A percentile compares a stretch with the other conserved stretches of the same genome.
phyloP scores from a whole-genome alignment of 768 basidiomycete genomes.

The Boletales sp. region DNA sequence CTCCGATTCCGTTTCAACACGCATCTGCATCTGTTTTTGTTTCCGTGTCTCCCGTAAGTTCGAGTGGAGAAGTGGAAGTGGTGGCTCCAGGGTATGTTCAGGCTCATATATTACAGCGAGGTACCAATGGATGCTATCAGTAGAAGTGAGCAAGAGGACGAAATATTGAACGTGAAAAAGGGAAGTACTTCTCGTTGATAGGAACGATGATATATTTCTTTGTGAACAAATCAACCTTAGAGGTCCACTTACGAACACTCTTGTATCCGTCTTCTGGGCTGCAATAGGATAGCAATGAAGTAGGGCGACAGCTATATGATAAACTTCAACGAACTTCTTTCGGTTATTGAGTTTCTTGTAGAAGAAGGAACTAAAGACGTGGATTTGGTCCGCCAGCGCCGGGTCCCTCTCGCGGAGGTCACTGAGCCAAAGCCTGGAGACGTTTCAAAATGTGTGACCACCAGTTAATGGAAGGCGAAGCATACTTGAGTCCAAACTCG shows the following conservation, averaged over 20 bases:
- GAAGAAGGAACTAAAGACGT: conserved; percentile 97
- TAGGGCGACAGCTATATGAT: not conserved
- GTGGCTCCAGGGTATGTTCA: conserved; percentile 50
- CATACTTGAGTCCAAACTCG: conserved; percentile 92
- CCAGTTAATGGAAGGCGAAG: conserved; percentile 1
- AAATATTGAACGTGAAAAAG: not conserved
- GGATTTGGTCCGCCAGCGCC: conserved; percentile 65
- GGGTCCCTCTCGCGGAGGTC: conserved; percentile 54
- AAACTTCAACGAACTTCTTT: conserved; percentile 45
- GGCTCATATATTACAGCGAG: conserved; percentile 91
- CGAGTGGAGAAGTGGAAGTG: conserved; percentile 31
- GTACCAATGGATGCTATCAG: conserved; percentile 88
- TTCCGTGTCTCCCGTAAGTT: conserved; percentile 18
- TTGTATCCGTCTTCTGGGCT: conserved; percentile 67
- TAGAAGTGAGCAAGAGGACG: conserved; percentile 4
- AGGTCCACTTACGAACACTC: conserved; percentile 92
- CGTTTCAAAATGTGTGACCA: conserved; percentile 3
- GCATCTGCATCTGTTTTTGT: conserved; percentile 17
- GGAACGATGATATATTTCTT: conserved; percentile 95
- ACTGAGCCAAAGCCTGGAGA: conserved; percentile 63
- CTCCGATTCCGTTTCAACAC: conserved; percentile 2
- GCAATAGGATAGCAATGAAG: conserved; percentile 15
- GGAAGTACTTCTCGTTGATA: conserved; percentile 88
- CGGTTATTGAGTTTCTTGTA: conserved; percentile 82
- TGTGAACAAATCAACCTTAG: conserved; percentile 79